Percentiles rank a stretch among this genome's conserved stretches.
These are phyloP conservation scores for Pontederia crassipes DNA, from an alignment of 176 grass and related monocot genomes.

Conservation along the genomic window DNA sequence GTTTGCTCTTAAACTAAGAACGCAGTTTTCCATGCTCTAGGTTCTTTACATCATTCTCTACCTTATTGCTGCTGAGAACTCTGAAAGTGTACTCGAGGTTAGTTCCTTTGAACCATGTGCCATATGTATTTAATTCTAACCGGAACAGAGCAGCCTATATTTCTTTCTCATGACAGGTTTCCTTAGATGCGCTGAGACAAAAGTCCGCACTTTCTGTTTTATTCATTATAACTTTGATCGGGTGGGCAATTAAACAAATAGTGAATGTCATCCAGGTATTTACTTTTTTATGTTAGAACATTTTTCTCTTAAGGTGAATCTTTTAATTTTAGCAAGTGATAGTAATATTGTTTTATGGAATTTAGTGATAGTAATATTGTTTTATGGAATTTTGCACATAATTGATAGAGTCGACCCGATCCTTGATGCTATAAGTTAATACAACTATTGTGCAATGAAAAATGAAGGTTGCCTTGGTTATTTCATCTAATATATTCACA, in stretches of 20 bases:
- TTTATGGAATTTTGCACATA: too few species aligned
- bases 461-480: too few species aligned
- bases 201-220: not conserved
- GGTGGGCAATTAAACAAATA: conserved; percentile 14
- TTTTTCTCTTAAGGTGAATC: too few species aligned
- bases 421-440: too few species aligned
- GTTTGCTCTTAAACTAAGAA: conserved; percentile 6
- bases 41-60: conserved; percentile 88
- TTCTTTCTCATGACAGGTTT: not conserved
- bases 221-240: not conserved
- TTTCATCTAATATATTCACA: too few species aligned
- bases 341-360: too few species aligned
- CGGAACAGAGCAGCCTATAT: not conserved
- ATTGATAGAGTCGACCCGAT: too few species aligned
- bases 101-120: conserved; percentile 17
- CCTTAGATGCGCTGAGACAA: not conserved
- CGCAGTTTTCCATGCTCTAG: conserved; percentile 34
- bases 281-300: too few species aligned
- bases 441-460: too few species aligned
- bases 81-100: conserved; percentile 50
- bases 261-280: conserved; percentile 12
- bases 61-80: conserved; percentile 57
- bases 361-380: too few species aligned
- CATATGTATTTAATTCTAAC: not conserved
- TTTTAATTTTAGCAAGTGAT: too few species aligned